Base-by-base conservation (phyloP, 169 alveolate genomes). In the Plasmodium ovale region DNA sequence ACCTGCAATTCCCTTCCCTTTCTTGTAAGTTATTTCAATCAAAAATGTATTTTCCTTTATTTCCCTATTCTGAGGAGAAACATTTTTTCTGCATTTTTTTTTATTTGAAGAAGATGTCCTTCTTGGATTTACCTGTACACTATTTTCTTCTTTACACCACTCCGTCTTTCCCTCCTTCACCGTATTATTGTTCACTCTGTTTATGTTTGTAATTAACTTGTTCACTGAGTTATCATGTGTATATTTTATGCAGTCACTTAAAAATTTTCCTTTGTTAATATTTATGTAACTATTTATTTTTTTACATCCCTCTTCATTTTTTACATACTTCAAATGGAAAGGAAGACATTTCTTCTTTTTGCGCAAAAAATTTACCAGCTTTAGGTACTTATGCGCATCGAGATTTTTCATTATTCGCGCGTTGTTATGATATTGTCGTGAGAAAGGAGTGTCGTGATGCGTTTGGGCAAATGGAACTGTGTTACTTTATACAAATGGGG, bases 361-460 rank as follows among this genome's bases (percentile, higher is more conserved):
- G 25, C 62, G 59, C 21, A 77, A 39, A 31, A 60, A 29, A 64
- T 60, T 77, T 33, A 62, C 47, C 16, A 77, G 44, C 60, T 77
- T 77, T 29, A 77, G 59, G 39, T 31, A 77, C 54, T 77, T 77
- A 19, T 62, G 53, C 7, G 68, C 69, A 64, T 77, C 69, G 53
- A 77, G 77, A 27, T 77, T 77, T 77, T 77, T 77, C 88, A 77
- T 77, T 64, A 39, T 72, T 33, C 56, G n/a, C n/a, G n/a, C n/a
- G n/a, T n/a, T n/a, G n/a, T n/a, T n/a, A n/a, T n/a, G n/a, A n/a
- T n/a, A n/a, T n/a, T n/a, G 5, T 4, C 21, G 25, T 2, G 25
- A 16, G 21, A 21, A 14, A 14, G 14, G 10, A 21, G 31, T 19
- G 25, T 14, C 4, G 31, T 19, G 23, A 56, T 2, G 23, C 2